Conservation (phyloP, 192 early-diverging fungal species). For the Lobulomyces angularis region DNA sequence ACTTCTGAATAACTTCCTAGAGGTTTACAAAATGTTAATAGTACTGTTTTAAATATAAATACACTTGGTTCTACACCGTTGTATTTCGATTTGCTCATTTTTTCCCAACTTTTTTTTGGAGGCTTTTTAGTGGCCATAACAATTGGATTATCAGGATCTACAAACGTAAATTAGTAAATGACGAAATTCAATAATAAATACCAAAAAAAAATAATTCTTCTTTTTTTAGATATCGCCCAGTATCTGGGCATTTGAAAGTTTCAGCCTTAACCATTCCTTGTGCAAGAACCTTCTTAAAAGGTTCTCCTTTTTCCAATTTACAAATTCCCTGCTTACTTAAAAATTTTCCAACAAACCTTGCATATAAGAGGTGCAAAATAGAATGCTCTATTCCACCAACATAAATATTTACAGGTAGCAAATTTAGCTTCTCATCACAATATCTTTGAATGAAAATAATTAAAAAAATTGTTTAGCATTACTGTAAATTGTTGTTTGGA, state of each 20-base stretch:
- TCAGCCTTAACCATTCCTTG: constrained; percentile 91
- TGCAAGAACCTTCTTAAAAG: constrained; percentile 71
- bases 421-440: constrained; percentile 36
- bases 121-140: constrained; percentile 47
- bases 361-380: constrained; percentile 86
- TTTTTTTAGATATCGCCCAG: constrained; percentile 61
- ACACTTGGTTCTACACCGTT: constrained; percentile 82
- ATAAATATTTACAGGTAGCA: constrained; percentile 83
- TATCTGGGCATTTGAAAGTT: constrained; percentile 65
- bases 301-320: constrained; percentile 57
- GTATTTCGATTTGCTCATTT: constrained; percentile 95
- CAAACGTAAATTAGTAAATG: neutral
- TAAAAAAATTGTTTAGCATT: constrained; percentile 2
- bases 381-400: constrained; percentile 92
- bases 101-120: constrained; percentile 61
- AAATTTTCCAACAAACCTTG: constrained; percentile 82
- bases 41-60: neutral
- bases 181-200: constrained; percentile 14
- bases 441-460: constrained; percentile 11
- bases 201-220: constrained; percentile 54
- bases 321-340: constrained; percentile 47
- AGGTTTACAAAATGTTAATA: neutral
- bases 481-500: constrained; percentile 45
- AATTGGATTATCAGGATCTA: constrained; percentile 29
- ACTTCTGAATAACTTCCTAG: constrained; percentile 36